These are phyloP conservation scores for Penicillium longicatenatum DNA, from an alignment of 495 filamentous ascomycete genomes.

Conservation along the genomic window DNA sequence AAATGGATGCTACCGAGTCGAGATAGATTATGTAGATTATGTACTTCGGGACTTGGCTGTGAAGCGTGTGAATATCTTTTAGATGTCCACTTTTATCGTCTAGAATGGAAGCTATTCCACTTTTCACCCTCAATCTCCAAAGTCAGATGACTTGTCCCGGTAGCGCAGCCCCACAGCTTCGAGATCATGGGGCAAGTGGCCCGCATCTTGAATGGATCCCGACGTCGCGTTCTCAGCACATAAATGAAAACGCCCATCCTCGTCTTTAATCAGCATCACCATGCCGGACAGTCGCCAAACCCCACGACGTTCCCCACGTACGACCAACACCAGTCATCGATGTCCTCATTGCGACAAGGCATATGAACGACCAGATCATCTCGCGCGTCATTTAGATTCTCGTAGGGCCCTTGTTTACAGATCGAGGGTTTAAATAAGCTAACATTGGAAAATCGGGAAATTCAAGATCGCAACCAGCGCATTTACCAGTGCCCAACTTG, in stretches of 20 bases:
- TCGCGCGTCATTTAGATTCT: slow-evolving; percentile 34
- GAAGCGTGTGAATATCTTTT: no score
- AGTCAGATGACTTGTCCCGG: no score
- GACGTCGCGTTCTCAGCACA: no score
- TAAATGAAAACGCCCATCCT: no score
- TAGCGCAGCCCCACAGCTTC: no score
- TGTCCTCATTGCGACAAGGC: slow-evolving; percentile 30
- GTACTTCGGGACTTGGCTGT: no score
- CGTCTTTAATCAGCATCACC: neutral
- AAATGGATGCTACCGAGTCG: neutral
- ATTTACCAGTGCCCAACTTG: slow-evolving; percentile 26
- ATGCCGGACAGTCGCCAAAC: slow-evolving; percentile 15
- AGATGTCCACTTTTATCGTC: no score
- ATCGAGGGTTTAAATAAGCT: neutral
- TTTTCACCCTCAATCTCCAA: no score
- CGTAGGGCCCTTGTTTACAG: slow-evolving; percentile 14
- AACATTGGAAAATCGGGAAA: neutral
- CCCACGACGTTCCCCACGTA: slow-evolving; percentile 20
- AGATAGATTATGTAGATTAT: no score
- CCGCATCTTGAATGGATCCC: no score
- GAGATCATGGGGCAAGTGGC: no score
- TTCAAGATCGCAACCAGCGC: slow-evolving; percentile 25
- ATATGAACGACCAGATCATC: slow-evolving; percentile 30
- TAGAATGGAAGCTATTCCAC: no score
- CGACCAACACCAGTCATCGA: slow-evolving; percentile 14